Evolutionary conservation across 2,329 filamentous ascomycete genomes (phyloP), one percentile per base, ranked within the genome.

Genomic region (Meredithiella fracta): DNA sequence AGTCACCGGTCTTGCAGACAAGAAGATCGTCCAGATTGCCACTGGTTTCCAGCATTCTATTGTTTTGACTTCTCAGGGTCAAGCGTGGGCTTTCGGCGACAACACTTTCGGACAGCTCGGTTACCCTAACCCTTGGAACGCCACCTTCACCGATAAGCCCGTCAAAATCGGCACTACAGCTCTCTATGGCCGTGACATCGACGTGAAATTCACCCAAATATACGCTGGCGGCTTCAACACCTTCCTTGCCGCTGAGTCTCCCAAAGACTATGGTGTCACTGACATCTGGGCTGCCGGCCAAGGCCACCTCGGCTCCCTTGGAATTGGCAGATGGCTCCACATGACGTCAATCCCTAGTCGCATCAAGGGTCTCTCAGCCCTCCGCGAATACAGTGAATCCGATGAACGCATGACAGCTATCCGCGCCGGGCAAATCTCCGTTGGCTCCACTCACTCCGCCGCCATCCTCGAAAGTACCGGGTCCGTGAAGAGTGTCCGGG

Each of bases 31-130:
- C 3, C 77, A 86, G 61, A 83, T 97, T 58, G 90, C 91, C 1
- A 73, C 87, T 1, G 92, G 92, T 23, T 89, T 95, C 65, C 81
- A 83, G 61, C 92, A 98, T 69, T 94, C 88, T 3, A 70, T 94
- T 1, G 85, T 81, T 0, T 74, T 89, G 15, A 86, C 91, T 64
- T 78, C 78, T 59, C 74, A 83, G 54, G 91, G 91, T 15, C 79
- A 81, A 15, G 76, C 92, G 15, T 95, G 92, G 67, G 75, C 82
- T 5, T 97, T 94, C 69, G 92, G 92, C 38, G 90, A 97, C 67
- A 97, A 97, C 69, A 82, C 82, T 0, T 78, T 80, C 47, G 92
- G 92, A n/a, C 92, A 97, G 67, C 75, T 97, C 2, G 91, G 91
- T n/a, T 81, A 91, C 62, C 78, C 86, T 1, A 78, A 73, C 54